Base-by-base conservation (phyloP, 2,329 filamentous ascomycete genomes). In the Phyllosticta citriasiana region DNA sequence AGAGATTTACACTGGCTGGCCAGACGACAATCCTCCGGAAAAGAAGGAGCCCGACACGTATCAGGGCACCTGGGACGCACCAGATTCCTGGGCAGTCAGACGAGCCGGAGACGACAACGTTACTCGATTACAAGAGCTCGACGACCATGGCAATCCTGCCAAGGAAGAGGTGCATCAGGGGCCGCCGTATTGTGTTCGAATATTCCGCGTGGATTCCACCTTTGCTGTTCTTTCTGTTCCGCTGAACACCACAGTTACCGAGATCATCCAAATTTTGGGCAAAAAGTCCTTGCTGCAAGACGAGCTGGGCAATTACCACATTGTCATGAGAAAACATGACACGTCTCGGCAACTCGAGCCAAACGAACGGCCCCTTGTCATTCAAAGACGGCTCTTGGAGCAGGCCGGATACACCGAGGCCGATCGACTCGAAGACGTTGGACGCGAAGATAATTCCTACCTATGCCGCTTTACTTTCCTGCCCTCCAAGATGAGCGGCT, bases 401-500 rank as follows among this genome's bases (percentile, higher is more conserved):
- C 91, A 97, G 75, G 88, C 93, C 59, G 94, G 94, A 9, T 99
- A 97, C 70, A 87, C 89, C 62, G 86, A 91, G 33, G 84, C 84
- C 61, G 94, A 99, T 73, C 86, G 85, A 50, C 85, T 99, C 54
- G 93, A 97, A 72, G 94, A 97, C 64, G 84, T 99, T 58, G 94
- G 94, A 27, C 86, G 94, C 62, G 94, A 99, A 74, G 94, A 99
- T 77, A 96, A 97, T 73, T 95, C 92, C 71, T 99, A 97, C 68
- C 82, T 99, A 12, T 96, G 92, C 71, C 89, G 94, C 5, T 97
- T 99, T 76, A 91, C 94, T 63, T 99, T 99, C 74, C 79, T 97
- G 62, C 92, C 93, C 16, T 88, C 89, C 22, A 89, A 93, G 69
- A 88, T 96, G 72, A 92, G 86, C 71, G 91, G 92, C 56, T 92